phyloP scores from a whole-genome alignment of 2,329 filamentous ascomycete species.

The Pestalotiopsis sp. region DNA sequence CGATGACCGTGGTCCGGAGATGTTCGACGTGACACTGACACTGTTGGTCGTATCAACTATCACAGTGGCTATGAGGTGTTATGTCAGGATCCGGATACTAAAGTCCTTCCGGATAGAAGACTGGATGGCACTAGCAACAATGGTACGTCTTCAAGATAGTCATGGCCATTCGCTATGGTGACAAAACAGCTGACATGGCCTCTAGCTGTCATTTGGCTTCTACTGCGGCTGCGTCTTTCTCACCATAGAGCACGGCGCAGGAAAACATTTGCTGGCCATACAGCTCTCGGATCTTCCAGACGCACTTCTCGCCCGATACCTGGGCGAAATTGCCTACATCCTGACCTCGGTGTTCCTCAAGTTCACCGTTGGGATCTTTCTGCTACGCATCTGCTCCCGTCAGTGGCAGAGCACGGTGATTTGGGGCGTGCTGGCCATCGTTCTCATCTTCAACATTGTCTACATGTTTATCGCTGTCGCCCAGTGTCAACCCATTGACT shows the following conservation, averaged over 20 bases:
- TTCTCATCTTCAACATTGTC: slow-evolving; percentile 32
- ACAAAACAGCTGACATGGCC: background rate
- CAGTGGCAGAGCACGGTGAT: slow-evolving; percentile 35
- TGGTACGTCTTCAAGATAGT: slow-evolving; percentile 16
- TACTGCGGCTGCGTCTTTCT: slow-evolving; percentile 21
- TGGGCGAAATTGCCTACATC: slow-evolving; percentile 38
- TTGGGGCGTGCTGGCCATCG: slow-evolving; percentile 29
- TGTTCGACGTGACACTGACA: slow-evolving; percentile 16
- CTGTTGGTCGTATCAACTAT: slow-evolving; percentile 13
- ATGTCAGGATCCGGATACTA: slow-evolving; percentile 23
- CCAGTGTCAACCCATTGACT: slow-evolving; percentile 37
- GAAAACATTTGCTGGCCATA: slow-evolving; percentile 20
- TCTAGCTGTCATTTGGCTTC: slow-evolving; percentile 19
- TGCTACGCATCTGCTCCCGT: slow-evolving; percentile 36
- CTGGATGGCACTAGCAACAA: slow-evolving; percentile 22
- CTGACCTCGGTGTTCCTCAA: slow-evolving; percentile 38
- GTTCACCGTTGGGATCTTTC: slow-evolving; percentile 38
- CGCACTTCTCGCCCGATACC: slow-evolving; percentile 32
- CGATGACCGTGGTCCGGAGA: slow-evolving; percentile 24
- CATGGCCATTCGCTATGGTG: too few species aligned
- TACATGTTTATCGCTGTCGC: slow-evolving; percentile 38
- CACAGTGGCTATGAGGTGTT: slow-evolving; percentile 26
- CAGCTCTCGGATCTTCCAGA: slow-evolving; percentile 18
- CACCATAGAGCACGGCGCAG: slow-evolving; percentile 22
- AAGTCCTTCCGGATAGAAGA: slow-evolving; percentile 27